Evolutionary conservation across 2,329 filamentous ascomycete genomes (phyloP).

Genomic region (Lojkania enalia): DNA sequence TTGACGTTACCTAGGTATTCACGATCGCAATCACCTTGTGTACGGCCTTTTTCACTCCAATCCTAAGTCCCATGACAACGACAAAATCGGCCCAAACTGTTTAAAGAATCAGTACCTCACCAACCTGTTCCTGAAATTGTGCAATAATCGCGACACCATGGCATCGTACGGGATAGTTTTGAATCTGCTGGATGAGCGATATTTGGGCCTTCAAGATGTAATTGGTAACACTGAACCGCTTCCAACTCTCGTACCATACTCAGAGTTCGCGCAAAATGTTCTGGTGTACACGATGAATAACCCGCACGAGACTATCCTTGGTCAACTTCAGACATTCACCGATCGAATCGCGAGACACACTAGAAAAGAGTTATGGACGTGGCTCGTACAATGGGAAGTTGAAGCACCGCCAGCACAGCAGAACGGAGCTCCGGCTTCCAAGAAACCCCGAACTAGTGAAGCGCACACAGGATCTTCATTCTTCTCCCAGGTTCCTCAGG

Average conservation of each 20-base stretch:
- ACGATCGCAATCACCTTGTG: too few species aligned
- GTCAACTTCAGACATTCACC: constrained; percentile 35
- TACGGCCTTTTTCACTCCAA: too few species aligned
- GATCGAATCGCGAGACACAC: constrained; percentile 19
- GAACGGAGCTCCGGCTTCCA: constrained; percentile 17
- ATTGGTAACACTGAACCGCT: constrained; percentile 32
- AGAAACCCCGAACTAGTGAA: constrained; percentile 27
- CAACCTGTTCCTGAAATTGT: constrained; percentile 5
- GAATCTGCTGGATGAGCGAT: constrained; percentile 37
- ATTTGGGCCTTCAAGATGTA: constrained; percentile 36
- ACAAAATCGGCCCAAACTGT: not conserved
- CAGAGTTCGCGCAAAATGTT: constrained; percentile 27
- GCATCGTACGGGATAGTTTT: constrained; percentile 31
- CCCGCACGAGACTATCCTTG: constrained; percentile 29
- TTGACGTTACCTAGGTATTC: too few species aligned
- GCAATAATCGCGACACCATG: constrained; percentile 18
- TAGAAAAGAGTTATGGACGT: constrained; percentile 37
- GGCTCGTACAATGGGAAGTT: constrained; percentile 39
- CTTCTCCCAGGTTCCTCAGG: not conserved
- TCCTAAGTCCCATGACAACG: too few species aligned
- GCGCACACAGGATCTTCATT: not conserved
- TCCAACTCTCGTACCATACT: constrained; percentile 36
- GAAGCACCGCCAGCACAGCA: constrained; percentile 8
- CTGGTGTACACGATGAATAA: constrained; percentile 34
- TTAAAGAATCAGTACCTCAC: too few species aligned